Evolutionary conservation across 1,284 basidiomycete genomes (phyloP).

Genomic region (Cryptococcus wingfieldii): DNA sequence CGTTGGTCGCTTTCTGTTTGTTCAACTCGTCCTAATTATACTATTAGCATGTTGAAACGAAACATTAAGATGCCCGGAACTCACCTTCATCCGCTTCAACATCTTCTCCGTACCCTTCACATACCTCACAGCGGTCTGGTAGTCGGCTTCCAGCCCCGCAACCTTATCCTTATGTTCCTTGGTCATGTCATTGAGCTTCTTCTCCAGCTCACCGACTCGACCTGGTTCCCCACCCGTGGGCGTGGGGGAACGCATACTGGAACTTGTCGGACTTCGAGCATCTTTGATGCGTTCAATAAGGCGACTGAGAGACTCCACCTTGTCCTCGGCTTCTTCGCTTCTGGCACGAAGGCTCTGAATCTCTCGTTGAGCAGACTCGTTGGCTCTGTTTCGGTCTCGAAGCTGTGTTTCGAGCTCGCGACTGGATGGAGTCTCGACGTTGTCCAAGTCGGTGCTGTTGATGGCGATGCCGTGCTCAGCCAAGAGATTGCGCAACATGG

Average conservation of each 20-base stretch:
- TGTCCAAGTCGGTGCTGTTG: conserved; percentile 61
- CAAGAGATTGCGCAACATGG: conserved; percentile 77
- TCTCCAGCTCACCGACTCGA: conserved; percentile 55
- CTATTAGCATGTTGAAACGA: background rate
- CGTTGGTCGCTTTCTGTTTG: conserved; percentile 78
- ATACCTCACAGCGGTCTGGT: conserved; percentile 57
- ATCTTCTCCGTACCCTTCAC: conserved; percentile 95
- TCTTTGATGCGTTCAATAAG: conserved; percentile 60
- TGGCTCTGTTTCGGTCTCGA: conserved; percentile 63
- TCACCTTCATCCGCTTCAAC: conserved; percentile 86
- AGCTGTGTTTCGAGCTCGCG: conserved; percentile 70
- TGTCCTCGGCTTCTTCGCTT: conserved; percentile 68
- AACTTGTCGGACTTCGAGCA: conserved; percentile 51
- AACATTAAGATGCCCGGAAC: background rate
- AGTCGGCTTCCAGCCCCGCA: conserved; percentile 84
- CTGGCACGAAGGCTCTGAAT: conserved; percentile 55
- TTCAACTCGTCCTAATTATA: conserved; percentile 65
- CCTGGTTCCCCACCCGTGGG: conserved; percentile 50
- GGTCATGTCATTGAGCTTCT: conserved; percentile 73
- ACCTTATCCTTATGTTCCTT: conserved; percentile 62
- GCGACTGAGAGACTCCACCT: conserved; percentile 59
- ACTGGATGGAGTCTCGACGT: conserved; percentile 23
- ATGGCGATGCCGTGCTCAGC: conserved; percentile 78
- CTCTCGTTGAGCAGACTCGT: conserved; percentile 57
- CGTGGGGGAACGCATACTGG: conserved; percentile 36